A percentile compares a stretch with the other conserved stretches of the same genome.
Conservation (phyloP, 768 basidiomycete species). For the Nidularia sp. region DNA sequence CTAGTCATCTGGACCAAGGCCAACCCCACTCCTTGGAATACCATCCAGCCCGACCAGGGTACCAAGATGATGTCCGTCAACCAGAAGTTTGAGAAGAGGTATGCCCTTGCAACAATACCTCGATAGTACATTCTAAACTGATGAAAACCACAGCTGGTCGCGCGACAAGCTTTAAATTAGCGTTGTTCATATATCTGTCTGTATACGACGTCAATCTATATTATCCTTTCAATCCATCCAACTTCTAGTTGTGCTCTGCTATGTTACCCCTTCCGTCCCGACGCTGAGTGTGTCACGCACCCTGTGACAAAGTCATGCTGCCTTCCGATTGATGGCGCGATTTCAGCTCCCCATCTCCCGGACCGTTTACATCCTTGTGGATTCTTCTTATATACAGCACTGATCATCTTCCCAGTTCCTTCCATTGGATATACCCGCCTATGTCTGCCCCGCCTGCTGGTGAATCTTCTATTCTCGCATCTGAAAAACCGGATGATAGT, state of each 20-base stretch:
- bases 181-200: conserved; percentile 9
- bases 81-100: conserved; percentile 77
- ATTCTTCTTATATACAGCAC: background rate
- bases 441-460: background rate
- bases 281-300: background rate
- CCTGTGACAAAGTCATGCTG: background rate
- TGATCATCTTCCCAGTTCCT: background rate
- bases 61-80: conserved; percentile 68
- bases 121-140: conserved; percentile 6
- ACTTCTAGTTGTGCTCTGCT: conserved; percentile 3
- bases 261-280: background rate
- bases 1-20: conserved; percentile 54
- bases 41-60: conserved; percentile 68
- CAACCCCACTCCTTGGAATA: conserved; percentile 91
- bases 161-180: conserved; percentile 62
- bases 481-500: conserved; percentile 27
- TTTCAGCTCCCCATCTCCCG: background rate
- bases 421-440: background rate
- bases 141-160: conserved; percentile 51
- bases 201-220: conserved; percentile 12
- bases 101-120: conserved; percentile 13
- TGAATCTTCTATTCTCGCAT: conserved; percentile 8
- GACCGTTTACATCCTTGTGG: too few species aligned
- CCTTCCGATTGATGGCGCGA: conserved; percentile 6
- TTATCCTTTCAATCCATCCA: conserved; percentile 4